Evolutionary conservation across 805 yeast genomes (phyloP).

Genomic region (Wickerhamiella slavikovae): DNA sequence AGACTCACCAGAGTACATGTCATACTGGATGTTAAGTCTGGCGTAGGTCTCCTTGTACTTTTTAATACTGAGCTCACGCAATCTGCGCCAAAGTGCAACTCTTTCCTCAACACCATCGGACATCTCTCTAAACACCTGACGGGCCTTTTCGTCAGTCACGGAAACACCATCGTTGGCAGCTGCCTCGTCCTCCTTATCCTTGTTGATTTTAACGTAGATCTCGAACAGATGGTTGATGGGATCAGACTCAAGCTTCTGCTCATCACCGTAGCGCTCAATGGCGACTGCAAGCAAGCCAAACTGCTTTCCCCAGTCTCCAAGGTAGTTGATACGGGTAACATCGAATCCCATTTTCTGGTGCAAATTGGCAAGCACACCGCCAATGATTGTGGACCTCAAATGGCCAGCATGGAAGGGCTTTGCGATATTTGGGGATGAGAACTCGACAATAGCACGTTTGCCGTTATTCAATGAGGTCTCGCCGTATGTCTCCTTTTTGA

Average conservation of each 20-base stretch:
- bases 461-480: slow-evolving; percentile 49
- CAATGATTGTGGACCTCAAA: slow-evolving; percentile 90
- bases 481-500: slow-evolving; percentile 45
- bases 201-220: slow-evolving; percentile 74
- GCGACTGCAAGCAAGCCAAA: slow-evolving; percentile 93
- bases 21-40: slow-evolving; percentile 75
- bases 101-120: slow-evolving; percentile 83
- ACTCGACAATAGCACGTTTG: slow-evolving; percentile 63
- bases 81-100: slow-evolving; percentile 56
- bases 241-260: slow-evolving; percentile 44
- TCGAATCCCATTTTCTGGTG: slow-evolving; percentile 84
- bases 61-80: slow-evolving; percentile 78
- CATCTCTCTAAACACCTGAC: slow-evolving; percentile 73
- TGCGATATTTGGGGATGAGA: slow-evolving; percentile 95
- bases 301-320: slow-evolving; percentile 99
- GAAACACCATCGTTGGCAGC: slow-evolving; percentile 30
- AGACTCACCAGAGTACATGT: slow-evolving; percentile 87
- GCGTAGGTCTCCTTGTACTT: slow-evolving; percentile 76
- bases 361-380: slow-evolving; percentile 80
- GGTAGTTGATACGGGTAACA: slow-evolving; percentile 79
- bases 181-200: slow-evolving; percentile 46
- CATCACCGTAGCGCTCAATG: slow-evolving; percentile 66
- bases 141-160: slow-evolving; percentile 62
- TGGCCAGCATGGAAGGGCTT: slow-evolving; percentile 99
- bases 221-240: slow-evolving; percentile 91